Percentiles rank a stretch among this genome's conserved stretches.
Evolutionary conservation across 495 filamentous ascomycete genomes (phyloP).

Genomic region (Xylaria castorea): DNA sequence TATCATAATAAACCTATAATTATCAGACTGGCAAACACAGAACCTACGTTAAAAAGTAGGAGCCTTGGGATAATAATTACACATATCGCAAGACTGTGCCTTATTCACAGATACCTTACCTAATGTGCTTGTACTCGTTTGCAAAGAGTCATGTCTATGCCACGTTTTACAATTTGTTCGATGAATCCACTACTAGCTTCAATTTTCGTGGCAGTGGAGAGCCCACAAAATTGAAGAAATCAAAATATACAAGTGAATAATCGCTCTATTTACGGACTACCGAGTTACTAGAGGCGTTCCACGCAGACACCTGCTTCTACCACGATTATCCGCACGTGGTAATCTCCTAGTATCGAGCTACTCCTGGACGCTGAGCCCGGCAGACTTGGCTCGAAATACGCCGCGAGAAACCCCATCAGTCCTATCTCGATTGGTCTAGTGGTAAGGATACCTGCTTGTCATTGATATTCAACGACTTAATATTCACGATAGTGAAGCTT

Average conservation of each 20-base stretch:
- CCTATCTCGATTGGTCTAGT: constrained; percentile 29
- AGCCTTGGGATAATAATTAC: too few species aligned
- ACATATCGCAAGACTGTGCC: background rate
- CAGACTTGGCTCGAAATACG: background rate
- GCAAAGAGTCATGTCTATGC: background rate
- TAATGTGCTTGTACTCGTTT: background rate
- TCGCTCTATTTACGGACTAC: background rate
- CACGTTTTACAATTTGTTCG: background rate
- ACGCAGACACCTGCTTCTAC: background rate
- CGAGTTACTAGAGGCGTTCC: background rate
- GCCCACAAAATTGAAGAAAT: background rate
- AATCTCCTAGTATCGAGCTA: background rate
- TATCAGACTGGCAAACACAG: background rate
- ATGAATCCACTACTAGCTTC: background rate
- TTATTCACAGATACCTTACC: background rate
- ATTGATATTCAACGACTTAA: background rate
- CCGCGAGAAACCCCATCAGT: background rate
- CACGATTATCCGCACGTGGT: background rate
- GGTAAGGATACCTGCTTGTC: constrained; percentile 27
- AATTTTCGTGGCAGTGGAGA: background rate
- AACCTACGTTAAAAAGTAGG: too few species aligned
- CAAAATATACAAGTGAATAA: background rate
- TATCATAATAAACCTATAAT: background rate
- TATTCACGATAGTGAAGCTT: background rate
- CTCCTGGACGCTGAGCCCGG: background rate